These are phyloP conservation scores for Carex littledalei DNA, from an alignment of 176 grass and related monocot species.

Conservation along the genomic window DNA sequence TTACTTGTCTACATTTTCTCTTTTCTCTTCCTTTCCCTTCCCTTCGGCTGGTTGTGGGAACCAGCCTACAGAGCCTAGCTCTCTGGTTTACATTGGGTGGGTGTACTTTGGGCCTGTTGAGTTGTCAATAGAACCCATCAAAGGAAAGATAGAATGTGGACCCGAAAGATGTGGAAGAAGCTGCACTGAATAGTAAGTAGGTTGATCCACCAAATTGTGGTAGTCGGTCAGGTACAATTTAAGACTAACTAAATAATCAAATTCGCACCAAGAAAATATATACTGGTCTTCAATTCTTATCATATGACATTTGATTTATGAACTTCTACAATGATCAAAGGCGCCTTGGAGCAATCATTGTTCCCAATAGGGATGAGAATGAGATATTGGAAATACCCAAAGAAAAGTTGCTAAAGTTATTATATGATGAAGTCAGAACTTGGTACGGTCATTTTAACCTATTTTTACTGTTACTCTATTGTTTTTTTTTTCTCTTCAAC, in stretches of 20 bases:
- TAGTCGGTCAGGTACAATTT: slow-evolving; percentile 67
- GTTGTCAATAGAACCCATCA: too few relatives aligned
- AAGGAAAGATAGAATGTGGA: slow-evolving; percentile 46
- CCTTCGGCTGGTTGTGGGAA: too few relatives aligned
- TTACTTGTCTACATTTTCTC: too few relatives aligned
- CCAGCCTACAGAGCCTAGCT: too few relatives aligned
- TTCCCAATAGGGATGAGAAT: slow-evolving; percentile 78
- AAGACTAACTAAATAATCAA: neutral
- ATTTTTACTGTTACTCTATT: too few relatives aligned
- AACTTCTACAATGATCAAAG: slow-evolving; percentile 49
- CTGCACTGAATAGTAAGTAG: slow-evolving; percentile 57
- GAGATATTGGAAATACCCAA: slow-evolving; percentile 27
- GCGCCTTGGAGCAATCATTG: slow-evolving; percentile 67
- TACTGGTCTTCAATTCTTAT: neutral
- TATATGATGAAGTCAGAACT: slow-evolving; percentile 55
- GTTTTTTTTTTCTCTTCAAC: neutral
- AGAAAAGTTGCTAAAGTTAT: slow-evolving; percentile 43
- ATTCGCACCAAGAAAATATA: neutral
- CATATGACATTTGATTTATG: slow-evolving; percentile 1
- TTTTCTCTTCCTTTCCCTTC: too few relatives aligned
- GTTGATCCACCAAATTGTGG: slow-evolving; percentile 77
- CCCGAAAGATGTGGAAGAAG: slow-evolving; percentile 66
- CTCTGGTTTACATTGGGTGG: too few relatives aligned
- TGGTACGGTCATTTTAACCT: slow-evolving; percentile 30
- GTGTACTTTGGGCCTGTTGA: too few relatives aligned